Percentiles rank a stretch among this genome's conserved stretches.
Evolutionary conservation across 1,139 yeast genomes (phyloP).

Genomic region (Blastobotrys proliferans): DNA sequence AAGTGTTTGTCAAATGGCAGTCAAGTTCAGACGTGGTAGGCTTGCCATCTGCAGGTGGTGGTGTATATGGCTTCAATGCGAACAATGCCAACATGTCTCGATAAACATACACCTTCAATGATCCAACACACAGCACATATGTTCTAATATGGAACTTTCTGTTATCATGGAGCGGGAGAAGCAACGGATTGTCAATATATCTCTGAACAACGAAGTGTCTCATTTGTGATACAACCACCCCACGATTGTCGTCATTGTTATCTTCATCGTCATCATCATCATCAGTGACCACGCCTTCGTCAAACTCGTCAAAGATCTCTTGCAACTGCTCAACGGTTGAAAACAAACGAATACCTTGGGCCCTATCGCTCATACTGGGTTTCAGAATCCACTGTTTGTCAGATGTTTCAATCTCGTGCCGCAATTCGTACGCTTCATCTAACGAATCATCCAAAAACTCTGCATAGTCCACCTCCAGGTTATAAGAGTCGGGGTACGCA

Average conservation of each 20-base stretch:
- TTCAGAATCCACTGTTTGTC: constrained; percentile 81
- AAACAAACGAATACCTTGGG: constrained; percentile 88
- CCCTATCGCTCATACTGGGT: constrained; percentile 96
- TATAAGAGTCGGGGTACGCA: constrained; percentile 72
- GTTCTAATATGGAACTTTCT: constrained; percentile 86
- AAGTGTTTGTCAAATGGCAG: constrained; percentile 89
- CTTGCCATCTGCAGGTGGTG: constrained; percentile 36
- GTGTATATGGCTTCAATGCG: constrained; percentile 52
- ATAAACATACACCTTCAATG: constrained; percentile 72
- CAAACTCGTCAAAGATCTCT: constrained; percentile 77
- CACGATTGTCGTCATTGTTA: constrained; percentile 38
- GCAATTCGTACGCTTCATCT: constrained; percentile 84
- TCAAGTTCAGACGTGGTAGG: too few species aligned
- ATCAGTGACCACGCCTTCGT: constrained; percentile 58
- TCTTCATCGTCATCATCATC: constrained; percentile 38
- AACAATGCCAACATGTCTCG: constrained; percentile 75
- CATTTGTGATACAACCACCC: constrained; percentile 76
- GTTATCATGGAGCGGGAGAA: constrained; percentile 55
- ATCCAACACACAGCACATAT: constrained; percentile 75
- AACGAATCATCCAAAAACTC: constrained; percentile 91
- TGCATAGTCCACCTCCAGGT: constrained; percentile 90
- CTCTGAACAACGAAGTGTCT: constrained; percentile 89
- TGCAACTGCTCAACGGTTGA: constrained; percentile 75
- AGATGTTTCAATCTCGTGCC: constrained; percentile 66
- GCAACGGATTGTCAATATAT: constrained; percentile 63